phyloP scores from a whole-genome alignment of 768 basidiomycete genomes.

The Baorangia bicolor region DNA sequence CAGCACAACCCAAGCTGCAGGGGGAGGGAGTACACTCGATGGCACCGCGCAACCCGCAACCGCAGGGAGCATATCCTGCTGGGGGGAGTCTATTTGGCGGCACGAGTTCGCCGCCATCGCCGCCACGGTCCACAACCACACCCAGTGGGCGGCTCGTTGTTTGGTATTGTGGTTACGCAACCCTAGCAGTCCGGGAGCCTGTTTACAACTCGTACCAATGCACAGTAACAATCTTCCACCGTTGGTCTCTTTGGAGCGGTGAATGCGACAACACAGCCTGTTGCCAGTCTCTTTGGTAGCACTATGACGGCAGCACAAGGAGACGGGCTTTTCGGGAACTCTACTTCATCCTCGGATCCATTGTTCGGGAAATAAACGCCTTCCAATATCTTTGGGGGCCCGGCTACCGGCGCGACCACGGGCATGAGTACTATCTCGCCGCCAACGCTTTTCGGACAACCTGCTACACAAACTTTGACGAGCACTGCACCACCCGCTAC shows the following conservation, averaged over 20 bases:
- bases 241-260: conserved; percentile 26
- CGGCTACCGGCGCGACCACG: conserved; percentile 18
- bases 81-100: conserved; percentile 26
- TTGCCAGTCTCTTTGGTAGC: conserved; percentile 30
- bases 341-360: conserved; percentile 27
- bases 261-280: conserved; percentile 15
- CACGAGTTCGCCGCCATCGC: conserved; percentile 15
- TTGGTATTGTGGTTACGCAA: conserved; percentile 19
- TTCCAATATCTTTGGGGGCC: conserved; percentile 29
- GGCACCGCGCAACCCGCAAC: conserved; percentile 16
- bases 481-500: conserved; percentile 13
- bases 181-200: conserved; percentile 22
- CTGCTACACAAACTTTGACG: conserved; percentile 13
- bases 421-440: conserved; percentile 16
- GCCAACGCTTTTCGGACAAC: conserved; percentile 35
- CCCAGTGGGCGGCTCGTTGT: conserved; percentile 17
- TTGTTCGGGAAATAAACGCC: conserved; percentile 38
- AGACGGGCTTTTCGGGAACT: conserved; percentile 29
- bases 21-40: conserved; percentile 23
- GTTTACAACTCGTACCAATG: conserved; percentile 10
- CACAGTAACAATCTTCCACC: conserved; percentile 24
- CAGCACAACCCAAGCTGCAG: conserved; percentile 2
- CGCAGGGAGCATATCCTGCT: conserved; percentile 24
- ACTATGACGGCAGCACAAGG: conserved; percentile 16
- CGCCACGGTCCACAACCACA: no score